A percentile compares a stretch with the other conserved stretches of the same genome.
phyloP scores from a whole-genome alignment of 2,329 filamentous ascomycete species.

The Ceratocystis harringtonii region DNA sequence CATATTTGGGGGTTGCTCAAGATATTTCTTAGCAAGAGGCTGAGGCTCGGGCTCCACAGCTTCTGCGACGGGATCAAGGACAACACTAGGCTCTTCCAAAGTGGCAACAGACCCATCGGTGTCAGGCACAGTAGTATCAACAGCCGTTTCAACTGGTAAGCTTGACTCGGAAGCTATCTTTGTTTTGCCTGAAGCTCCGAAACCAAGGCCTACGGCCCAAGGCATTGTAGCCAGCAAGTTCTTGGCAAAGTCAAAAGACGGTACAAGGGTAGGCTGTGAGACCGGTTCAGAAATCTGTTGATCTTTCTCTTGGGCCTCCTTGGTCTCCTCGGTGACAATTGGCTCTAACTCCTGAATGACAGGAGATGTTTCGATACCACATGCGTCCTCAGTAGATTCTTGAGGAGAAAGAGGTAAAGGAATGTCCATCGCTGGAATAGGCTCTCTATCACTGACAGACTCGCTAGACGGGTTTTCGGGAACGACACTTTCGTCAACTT shows the following conservation, averaged over 20 bases:
- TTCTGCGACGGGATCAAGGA: not conserved
- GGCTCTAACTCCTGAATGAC: not conserved
- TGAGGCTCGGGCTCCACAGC: not conserved
- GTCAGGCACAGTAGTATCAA: no score
- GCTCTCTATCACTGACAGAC: no score
- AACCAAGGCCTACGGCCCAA: not conserved
- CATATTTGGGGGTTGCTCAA: not conserved
- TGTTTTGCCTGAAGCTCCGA: not conserved
- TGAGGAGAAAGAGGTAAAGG: not conserved
- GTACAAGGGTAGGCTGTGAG: not conserved
- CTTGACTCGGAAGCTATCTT: not conserved
- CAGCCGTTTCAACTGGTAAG: not conserved
- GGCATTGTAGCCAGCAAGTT: constrained; percentile 9
- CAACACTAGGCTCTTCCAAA: not conserved
- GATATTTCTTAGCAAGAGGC: not conserved
- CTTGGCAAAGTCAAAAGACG: constrained; percentile 7
- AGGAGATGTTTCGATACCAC: not conserved
- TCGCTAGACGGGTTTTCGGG: no score
- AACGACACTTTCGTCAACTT: no score
- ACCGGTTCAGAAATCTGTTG: not conserved
- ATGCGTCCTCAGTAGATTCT: not conserved
- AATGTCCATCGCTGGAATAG: no score
- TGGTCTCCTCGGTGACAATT: not conserved
- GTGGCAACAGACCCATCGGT: not conserved
- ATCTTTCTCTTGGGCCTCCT: not conserved